Evolutionary conservation across 73 alveolate genomes (phyloP).

Genomic region (Paraurostyla sp.): DNA sequence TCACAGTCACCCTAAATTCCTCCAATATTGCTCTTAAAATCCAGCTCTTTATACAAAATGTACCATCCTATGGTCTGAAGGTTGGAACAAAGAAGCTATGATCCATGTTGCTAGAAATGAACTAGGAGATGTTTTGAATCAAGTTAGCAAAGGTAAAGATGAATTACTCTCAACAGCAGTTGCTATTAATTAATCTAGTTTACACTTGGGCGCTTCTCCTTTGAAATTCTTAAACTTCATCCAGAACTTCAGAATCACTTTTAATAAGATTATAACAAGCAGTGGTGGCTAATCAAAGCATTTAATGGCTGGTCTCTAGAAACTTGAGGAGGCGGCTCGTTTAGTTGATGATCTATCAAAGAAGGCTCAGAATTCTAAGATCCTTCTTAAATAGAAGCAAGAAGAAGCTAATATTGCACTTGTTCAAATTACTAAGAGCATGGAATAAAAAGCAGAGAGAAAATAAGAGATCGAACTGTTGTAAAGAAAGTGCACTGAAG

Average conservation of each 20-base stretch:
- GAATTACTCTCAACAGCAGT: conserved; percentile 61
- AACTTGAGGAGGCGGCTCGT: conserved; percentile 98
- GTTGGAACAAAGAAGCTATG: conserved; percentile 84
- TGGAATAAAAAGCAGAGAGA: conserved; percentile 93
- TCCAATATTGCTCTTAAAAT: conserved; percentile 93
- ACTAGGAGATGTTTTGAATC: conserved; percentile 63
- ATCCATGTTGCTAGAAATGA: conserved; percentile 69
- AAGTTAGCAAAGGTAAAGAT: conserved; percentile 67
- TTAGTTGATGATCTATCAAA: conserved; percentile 92
- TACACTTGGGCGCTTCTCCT: conserved; percentile 80
- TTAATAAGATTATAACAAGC: conserved; percentile 86
- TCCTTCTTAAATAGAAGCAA: conserved; percentile 89
- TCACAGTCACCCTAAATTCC: conserved; percentile 95
- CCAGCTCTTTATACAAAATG: conserved; percentile 98
- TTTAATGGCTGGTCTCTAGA: conserved; percentile 96
- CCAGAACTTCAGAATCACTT: conserved; percentile 69
- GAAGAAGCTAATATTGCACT: conserved; percentile 97
- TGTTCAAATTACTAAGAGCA: conserved; percentile 94
- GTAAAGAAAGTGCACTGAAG: conserved; percentile 75
- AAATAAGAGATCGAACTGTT: conserved; percentile 85
- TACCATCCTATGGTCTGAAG: conserved; percentile 96
- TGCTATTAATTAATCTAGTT: conserved; percentile 68
- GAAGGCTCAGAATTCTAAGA: conserved; percentile 93
- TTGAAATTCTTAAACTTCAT: conserved; percentile 79
- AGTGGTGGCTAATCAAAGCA: conserved; percentile 97